Evolutionary conservation across 805 yeast genomes (phyloP), one percentile per base, ranked within the genome.

Genomic region (Pichia insulana): DNA sequence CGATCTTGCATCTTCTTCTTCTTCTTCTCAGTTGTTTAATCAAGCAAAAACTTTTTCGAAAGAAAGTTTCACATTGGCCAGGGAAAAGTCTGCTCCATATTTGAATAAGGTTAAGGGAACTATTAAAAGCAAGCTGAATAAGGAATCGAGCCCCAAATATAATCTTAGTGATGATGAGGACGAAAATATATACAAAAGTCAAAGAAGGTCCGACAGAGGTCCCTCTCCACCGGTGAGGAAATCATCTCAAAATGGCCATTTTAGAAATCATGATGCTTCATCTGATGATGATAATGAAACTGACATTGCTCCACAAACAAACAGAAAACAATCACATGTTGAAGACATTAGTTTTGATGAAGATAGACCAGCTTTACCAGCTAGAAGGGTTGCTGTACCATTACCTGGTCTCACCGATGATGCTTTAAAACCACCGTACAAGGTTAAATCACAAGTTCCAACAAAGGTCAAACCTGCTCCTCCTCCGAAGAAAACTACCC

Each of bases 331-430:
- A 37, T 17, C 39, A 11, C 20, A 27, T 4, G 36, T 19, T 13
- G 19, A 36, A 8, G 45, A 50, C 36, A 31, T 22, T 6, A 44
- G 45, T 34, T 40, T 41, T n/a, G 55, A 51, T 22, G 59, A 53
- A 38, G 59, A 56, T 30, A 50, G 54, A 31, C 60, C 58, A n/a
- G 48, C 52, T 12, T 40, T 54, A 25, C 59, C 61, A 12, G 36
- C 42, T 13, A 48, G 59, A 36, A 57, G 49, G 13, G 37, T 37
- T 16, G 27, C 39, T 8, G 20, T 26, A 19, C 18, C 37, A 13
- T 28, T 38, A 15, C 42, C 47, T 7, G 45, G 43, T 5, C 30
- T 39, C n/a, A 30, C 42, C 5, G 33, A 30, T 22, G 42, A 39
- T 9, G 7, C 8, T 5, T 15, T 36, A 9, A 20, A 30, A 19